Percentiles rank a stretch among this genome's conserved stretches.
Conservation (phyloP, 331 rosid genomes). For the Cucumis variabilis region DNA sequence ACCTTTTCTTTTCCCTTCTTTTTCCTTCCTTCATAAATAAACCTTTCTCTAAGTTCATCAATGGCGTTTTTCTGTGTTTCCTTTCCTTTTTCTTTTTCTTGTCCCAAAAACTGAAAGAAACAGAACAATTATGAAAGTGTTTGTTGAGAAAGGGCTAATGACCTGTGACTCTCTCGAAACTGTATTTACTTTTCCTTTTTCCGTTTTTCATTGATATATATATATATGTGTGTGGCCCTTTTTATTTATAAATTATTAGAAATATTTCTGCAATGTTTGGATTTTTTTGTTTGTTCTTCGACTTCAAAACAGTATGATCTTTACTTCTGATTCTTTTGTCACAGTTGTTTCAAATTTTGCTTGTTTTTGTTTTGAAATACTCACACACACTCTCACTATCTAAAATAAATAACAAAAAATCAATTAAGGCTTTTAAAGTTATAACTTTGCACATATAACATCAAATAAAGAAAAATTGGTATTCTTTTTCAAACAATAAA, state of each 20-base stretch:
- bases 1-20: neutral
- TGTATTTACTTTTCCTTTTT: neutral
- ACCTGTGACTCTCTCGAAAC: neutral
- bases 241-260: too few relatives aligned
- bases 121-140: slow-evolving; percentile 4
- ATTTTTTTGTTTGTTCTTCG: neutral
- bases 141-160: neutral
- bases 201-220: neutral
- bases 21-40: neutral
- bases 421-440: neutral
- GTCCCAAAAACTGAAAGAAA: neutral
- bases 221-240: too few relatives aligned
- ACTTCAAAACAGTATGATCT: neutral
- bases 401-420: neutral
- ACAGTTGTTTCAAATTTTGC: neutral
- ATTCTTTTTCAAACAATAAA: too few relatives aligned
- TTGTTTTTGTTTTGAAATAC: neutral
- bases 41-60: slow-evolving; percentile 1
- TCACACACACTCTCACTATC: neutral
- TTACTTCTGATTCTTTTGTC: neutral
- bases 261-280: neutral
- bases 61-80: neutral
- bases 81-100: neutral
- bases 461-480: too few relatives aligned
- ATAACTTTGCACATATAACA: neutral